Conservation (phyloP, 352 stramenopile genomes). For the Globisporangium spiculum region DNA sequence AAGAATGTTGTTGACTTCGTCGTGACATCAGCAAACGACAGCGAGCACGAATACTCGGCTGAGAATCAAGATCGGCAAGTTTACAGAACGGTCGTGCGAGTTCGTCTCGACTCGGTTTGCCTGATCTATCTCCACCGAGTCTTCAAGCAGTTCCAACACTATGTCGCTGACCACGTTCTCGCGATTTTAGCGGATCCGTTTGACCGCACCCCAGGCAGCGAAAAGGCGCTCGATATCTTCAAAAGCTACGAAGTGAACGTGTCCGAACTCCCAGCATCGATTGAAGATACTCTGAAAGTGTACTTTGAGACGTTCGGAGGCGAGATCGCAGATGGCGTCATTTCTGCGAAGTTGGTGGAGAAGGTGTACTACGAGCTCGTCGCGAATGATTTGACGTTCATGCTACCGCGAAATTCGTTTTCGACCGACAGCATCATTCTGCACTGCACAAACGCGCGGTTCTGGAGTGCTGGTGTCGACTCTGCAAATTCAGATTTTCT, state of each 20-base stretch:
- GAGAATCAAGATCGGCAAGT: slow-evolving; percentile 13
- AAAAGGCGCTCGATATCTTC: slow-evolving; percentile 32
- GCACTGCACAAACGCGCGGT: slow-evolving; percentile 64
- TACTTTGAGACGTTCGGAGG: slow-evolving; percentile 29
- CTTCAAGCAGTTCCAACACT: slow-evolving; percentile 86
- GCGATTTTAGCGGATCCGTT: slow-evolving; percentile 27
- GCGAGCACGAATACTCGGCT: slow-evolving; percentile 6
- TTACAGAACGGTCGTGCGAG: slow-evolving; percentile 28
- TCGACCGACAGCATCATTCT: slow-evolving; percentile 73
- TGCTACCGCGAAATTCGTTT: slow-evolving; percentile 76
- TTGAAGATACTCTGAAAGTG: slow-evolving; percentile 34
- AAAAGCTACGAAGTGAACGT: slow-evolving; percentile 34
- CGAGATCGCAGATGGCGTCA: slow-evolving; percentile 12
- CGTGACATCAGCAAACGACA: slow-evolving; percentile 15
- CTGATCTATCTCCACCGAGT: slow-evolving; percentile 83
- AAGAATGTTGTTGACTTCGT: slow-evolving; percentile 77
- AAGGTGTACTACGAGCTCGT: slow-evolving; percentile 61
- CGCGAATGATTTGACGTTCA: slow-evolving; percentile 78
- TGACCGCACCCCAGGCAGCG: slow-evolving; percentile 24
- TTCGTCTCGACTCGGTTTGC: slow-evolving; percentile 77
- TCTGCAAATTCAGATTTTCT: slow-evolving; percentile 68
- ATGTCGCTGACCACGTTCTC: slow-evolving; percentile 56
- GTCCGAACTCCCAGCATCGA: slow-evolving; percentile 31
- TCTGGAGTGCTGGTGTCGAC: slow-evolving; percentile 72
- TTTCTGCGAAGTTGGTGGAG: not conserved